Conservation (phyloP, 257 asterid genomes). For the Phtheirospermum japonicum region DNA sequence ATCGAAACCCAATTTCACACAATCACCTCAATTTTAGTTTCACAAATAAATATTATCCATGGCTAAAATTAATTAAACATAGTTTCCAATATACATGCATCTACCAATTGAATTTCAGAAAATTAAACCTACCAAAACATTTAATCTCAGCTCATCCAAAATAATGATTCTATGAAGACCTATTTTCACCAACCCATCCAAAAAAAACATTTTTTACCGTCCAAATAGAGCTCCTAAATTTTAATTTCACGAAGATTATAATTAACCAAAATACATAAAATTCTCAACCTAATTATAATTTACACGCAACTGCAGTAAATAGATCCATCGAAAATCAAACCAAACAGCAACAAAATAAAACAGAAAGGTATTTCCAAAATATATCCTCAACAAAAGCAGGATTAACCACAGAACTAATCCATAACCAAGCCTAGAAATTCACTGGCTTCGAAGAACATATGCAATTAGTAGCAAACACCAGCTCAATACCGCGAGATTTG, state of each 20-base stretch:
- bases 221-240: not conserved
- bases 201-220: not conserved
- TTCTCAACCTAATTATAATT: not conserved
- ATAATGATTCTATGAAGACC: too few species aligned
- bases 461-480: not conserved
- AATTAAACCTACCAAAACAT: not conserved
- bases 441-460: not conserved
- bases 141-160: not conserved
- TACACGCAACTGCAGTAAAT: too few species aligned
- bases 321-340: not conserved
- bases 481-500: slow-evolving; percentile 23
- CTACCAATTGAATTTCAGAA: not conserved
- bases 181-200: not conserved
- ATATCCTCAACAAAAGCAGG: not conserved
- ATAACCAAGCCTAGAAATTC: slow-evolving; percentile 5
- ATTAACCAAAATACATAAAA: slow-evolving; percentile 9
- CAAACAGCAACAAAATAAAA: not conserved
- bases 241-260: not conserved
- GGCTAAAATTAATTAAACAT: too few species aligned
- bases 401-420: slow-evolving; percentile 1
- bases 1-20: not conserved
- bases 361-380: not conserved
- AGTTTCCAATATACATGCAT: not conserved
- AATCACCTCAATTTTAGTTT: not conserved
- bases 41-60: not conserved